These are phyloP conservation scores for Zasmidium angulare DNA, from an alignment of 2,329 filamentous ascomycete genomes.

Conservation along the genomic window DNA sequence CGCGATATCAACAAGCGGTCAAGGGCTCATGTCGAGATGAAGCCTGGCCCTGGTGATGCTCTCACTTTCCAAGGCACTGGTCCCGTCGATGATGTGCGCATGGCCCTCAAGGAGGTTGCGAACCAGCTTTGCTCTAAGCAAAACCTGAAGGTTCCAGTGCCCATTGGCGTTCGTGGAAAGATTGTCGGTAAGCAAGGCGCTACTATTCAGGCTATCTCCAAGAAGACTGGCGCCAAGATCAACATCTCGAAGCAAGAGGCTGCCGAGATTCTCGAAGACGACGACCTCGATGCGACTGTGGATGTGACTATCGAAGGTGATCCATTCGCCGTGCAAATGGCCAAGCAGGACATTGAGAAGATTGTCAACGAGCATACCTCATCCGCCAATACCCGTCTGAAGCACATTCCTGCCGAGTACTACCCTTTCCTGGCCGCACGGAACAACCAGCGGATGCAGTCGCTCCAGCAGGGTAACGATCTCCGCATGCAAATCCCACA, in stretches of 20 bases:
- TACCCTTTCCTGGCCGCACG: constrained; percentile 92
- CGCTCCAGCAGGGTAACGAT: constrained; percentile 70
- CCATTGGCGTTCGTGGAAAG: constrained; percentile 77
- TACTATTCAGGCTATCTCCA: constrained; percentile 85
- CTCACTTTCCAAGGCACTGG: constrained; percentile 84
- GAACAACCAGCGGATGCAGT: constrained; percentile 65
- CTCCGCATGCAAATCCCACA: constrained; percentile 80
- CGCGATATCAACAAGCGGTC: constrained; percentile 91
- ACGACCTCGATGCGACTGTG: constrained; percentile 76
- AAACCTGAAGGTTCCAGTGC: constrained; percentile 74
- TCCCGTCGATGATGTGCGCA: constrained; percentile 77
- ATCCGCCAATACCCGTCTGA: constrained; percentile 77
- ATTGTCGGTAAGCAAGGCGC: constrained; percentile 92
- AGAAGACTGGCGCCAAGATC: constrained; percentile 85
- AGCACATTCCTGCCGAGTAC: constrained; percentile 83
- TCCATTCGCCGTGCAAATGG: constrained; percentile 79
- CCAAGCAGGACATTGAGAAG: constrained; percentile 77
- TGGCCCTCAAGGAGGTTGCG: constrained; percentile 86
- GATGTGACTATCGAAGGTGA: constrained; percentile 91
- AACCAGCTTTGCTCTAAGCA: constrained; percentile 82
- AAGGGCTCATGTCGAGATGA: constrained; percentile 80
- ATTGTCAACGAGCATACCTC: constrained; percentile 86
- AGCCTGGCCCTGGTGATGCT: constrained; percentile 67
- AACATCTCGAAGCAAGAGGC: constrained; percentile 83
- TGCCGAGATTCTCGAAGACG: constrained; percentile 55